Evolutionary conservation across 2,329 filamentous ascomycete species (phyloP).

Genomic region (Arthroderma uncinatum): DNA sequence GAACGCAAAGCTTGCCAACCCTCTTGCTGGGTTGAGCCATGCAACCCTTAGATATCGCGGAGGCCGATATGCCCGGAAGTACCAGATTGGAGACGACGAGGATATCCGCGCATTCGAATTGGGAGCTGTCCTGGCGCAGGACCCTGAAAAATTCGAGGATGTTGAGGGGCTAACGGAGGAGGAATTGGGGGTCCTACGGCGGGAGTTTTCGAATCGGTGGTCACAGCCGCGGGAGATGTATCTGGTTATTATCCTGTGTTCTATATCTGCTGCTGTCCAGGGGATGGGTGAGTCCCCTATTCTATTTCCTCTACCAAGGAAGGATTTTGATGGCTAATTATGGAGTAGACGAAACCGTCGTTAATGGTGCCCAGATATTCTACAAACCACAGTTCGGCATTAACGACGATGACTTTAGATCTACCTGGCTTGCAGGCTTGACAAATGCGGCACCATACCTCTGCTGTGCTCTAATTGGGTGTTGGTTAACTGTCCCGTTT

Average conservation of each 20-base stretch:
- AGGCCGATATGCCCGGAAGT: slow-evolving; percentile 46
- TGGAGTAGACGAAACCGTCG: slow-evolving; percentile 50
- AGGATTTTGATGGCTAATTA: slow-evolving; percentile 8
- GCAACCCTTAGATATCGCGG: slow-evolving; percentile 46
- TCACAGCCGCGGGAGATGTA: slow-evolving; percentile 56
- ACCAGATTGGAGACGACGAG: slow-evolving; percentile 45
- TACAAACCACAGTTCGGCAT: slow-evolving; percentile 54
- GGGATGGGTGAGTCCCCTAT: slow-evolving; percentile 44
- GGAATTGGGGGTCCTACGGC: slow-evolving; percentile 47
- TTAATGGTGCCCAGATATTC: slow-evolving; percentile 58
- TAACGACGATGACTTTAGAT: slow-evolving; percentile 35
- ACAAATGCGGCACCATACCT: slow-evolving; percentile 49
- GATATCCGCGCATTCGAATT: slow-evolving; percentile 50
- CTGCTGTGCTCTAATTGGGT: slow-evolving; percentile 57
- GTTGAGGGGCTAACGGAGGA: slow-evolving; percentile 45
- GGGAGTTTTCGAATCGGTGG: slow-evolving; percentile 58
- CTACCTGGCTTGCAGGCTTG: slow-evolving; percentile 51
- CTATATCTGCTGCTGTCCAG: slow-evolving; percentile 58
- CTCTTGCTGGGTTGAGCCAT: slow-evolving; percentile 39
- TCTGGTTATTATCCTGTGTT: slow-evolving; percentile 54
- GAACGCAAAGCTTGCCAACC: slow-evolving; percentile 44
- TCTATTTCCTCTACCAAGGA: neutral
- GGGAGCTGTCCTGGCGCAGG: slow-evolving; percentile 49
- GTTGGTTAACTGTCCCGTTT: slow-evolving; percentile 63
- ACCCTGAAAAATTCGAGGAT: slow-evolving; percentile 40